Base-by-base conservation (phyloP, 306 rosid species). In the Dryas alaskensis region DNA sequence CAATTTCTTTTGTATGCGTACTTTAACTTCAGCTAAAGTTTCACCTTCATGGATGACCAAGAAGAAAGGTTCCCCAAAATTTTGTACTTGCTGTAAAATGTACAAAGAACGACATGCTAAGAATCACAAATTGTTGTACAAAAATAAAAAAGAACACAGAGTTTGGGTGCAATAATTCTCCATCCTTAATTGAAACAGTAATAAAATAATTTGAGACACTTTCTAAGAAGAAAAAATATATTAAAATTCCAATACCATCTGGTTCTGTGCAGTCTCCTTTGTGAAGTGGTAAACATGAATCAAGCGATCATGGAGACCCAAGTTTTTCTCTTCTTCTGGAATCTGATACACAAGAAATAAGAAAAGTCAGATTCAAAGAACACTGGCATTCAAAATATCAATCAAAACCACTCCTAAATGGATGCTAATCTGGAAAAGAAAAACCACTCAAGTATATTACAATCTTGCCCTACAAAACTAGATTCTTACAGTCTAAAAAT, bases 61-160 rank as follows among this genome's bases (percentile, higher is more conserved):
- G 79, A 94, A 86, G 81, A 94, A 92, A 43, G 99, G 97, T 79
- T 94, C 96, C 64, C 99, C 99, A 10, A 94, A 91, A 70, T 94
- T 91, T 77, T 94, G 97, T 58, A 94, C 85, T 78, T 89, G 98
- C 97, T 89, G 91, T 73, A 45, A 7, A 76, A 72, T 22, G 68
- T 55, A 58, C 19, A 73, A 68, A 16, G 53, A 47, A 51, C 37
- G 45, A 61, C 61, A 43, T 62, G 31, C 51, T 19, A 57, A 78
- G 51, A 54, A 68, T 27, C 65, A 43, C 40, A 27, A 8, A 31
- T 31, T 31, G 37, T 31, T 31, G 37, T 31, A 31, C 37, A 2
- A 31, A 31, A 31, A 31, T 0, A 31, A 2, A 31, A 19, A 19
- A 19, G 19, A 19, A 19, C 19, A 31, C 37, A 31, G 2, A 48